A percentile compares a stretch with the other conserved stretches of the same genome.
These are phyloP conservation scores for Pichiaceae sp. DNA, from an alignment of 1,139 yeast species.

Conservation along the genomic window DNA sequence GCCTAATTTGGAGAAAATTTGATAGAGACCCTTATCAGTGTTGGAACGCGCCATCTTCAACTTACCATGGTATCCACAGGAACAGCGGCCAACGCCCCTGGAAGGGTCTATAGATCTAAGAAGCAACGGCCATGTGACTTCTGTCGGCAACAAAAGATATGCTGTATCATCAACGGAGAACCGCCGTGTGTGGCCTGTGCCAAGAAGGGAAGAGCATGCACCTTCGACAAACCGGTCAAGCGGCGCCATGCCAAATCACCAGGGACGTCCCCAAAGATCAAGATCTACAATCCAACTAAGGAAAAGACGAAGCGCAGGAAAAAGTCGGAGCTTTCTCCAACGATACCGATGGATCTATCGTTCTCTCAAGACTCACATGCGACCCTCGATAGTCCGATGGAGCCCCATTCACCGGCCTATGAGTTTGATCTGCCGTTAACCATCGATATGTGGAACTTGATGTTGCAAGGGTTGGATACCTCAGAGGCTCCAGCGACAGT, in stretches of 20 bases:
- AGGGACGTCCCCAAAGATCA: neutral
- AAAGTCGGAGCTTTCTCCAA: too few species aligned
- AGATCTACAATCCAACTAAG: neutral
- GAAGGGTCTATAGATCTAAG: constrained; percentile 5
- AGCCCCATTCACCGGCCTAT: too few species aligned
- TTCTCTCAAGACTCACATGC: neutral
- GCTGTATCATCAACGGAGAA: constrained; percentile 9
- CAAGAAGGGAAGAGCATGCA: constrained; percentile 1
- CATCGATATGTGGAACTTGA: constrained; percentile 4
- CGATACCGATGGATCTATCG: too few species aligned
- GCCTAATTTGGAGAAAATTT: too few species aligned
- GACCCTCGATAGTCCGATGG: neutral
- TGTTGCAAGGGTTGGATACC: constrained; percentile 3
- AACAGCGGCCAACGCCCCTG: too few species aligned
- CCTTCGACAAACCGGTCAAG: neutral
- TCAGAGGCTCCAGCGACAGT: neutral
- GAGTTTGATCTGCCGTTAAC: constrained; percentile 4
- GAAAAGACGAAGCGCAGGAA: neutral
- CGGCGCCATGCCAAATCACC: neutral
- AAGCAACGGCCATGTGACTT: constrained; percentile 13
- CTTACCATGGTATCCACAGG: too few species aligned
- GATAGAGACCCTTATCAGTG: too few species aligned
- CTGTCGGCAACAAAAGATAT: constrained; percentile 10
- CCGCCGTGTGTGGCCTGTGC: constrained; percentile 8
- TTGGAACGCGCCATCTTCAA: too few species aligned